phyloP scores from a whole-genome alignment of 176 grass and related monocot genomes.

The Bonia amplexicaulis region DNA sequence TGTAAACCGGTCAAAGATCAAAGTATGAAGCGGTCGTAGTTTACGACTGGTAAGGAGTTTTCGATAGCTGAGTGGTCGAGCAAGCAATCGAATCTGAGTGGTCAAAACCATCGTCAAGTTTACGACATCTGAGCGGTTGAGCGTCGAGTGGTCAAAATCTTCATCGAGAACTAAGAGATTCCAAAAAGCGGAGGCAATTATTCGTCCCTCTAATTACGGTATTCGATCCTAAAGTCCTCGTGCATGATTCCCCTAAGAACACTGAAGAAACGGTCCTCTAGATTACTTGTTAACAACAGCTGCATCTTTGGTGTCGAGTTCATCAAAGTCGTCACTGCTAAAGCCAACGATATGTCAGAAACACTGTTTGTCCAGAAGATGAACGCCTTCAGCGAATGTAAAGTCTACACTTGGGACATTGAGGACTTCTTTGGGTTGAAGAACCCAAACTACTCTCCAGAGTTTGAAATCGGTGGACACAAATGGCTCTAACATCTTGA shows the following conservation, averaged over 20 bases:
- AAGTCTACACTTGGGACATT: conserved; percentile 22
- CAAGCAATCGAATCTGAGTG: too few species aligned
- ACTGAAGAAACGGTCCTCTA: neutral
- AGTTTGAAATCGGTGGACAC: conserved; percentile 19
- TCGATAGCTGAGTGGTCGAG: too few species aligned
- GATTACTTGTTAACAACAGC: conserved; percentile 22
- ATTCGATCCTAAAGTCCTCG: neutral
- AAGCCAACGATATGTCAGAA: neutral
- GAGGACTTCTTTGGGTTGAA: conserved; percentile 25
- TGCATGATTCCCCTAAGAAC: conserved; percentile 31
- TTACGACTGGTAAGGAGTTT: too few species aligned
- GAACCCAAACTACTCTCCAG: neutral
- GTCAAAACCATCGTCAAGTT: too few species aligned
- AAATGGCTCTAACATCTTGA: conserved; percentile 26
- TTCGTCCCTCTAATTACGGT: too few species aligned
- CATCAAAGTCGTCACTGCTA: neutral
- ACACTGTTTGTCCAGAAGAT: conserved; percentile 21
- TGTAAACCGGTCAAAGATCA: too few species aligned
- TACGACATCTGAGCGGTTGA: too few species aligned
- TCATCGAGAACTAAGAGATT: too few species aligned
- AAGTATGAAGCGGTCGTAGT: too few species aligned
- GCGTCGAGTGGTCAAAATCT: too few species aligned
- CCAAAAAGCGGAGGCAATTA: too few species aligned
- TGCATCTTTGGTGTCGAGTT: conserved; percentile 38
- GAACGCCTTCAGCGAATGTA: neutral